phyloP scores from a whole-genome alignment of 305 asterid species.

The Solanum hybrid region DNA sequence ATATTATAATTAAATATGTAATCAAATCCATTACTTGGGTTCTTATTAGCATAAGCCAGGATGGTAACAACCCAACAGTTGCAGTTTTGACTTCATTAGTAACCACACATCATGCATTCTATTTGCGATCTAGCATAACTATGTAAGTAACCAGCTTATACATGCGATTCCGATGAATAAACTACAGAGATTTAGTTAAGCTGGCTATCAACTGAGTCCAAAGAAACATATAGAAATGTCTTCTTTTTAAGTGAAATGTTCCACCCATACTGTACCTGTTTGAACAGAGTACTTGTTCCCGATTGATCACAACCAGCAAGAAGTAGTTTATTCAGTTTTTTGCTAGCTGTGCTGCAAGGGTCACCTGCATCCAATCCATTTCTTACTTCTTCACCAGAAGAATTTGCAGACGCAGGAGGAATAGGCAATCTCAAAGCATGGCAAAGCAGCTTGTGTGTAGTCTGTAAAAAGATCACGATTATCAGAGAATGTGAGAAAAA shows the following conservation, averaged over 20 bases:
- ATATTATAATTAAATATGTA: not conserved
- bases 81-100: not conserved
- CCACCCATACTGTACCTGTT: slow-evolving; percentile 39
- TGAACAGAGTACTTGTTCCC: slow-evolving; percentile 72
- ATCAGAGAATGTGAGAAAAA: not conserved
- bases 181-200: not conserved
- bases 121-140: not conserved
- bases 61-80: not conserved
- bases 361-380: slow-evolving; percentile 15
- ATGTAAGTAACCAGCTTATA: not conserved
- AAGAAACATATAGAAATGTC: not conserved
- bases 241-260: not conserved
- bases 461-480: slow-evolving; percentile 22
- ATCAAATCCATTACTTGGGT: not conserved
- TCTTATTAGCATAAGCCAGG: not conserved
- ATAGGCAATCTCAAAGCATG: slow-evolving; percentile 56
- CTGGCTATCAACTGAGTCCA: not conserved
- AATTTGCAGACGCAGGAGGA: slow-evolving; percentile 33
- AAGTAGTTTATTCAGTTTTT: slow-evolving; percentile 37
- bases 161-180: not conserved
- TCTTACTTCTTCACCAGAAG: slow-evolving; percentile 20
- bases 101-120: not conserved
- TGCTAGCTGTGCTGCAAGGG: slow-evolving; percentile 16
- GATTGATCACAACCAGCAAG: slow-evolving; percentile 64
- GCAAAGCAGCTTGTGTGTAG: slow-evolving; percentile 41